Base-by-base conservation (phyloP, 164 flowering plant species). In the Kingdonia uniflora region DNA sequence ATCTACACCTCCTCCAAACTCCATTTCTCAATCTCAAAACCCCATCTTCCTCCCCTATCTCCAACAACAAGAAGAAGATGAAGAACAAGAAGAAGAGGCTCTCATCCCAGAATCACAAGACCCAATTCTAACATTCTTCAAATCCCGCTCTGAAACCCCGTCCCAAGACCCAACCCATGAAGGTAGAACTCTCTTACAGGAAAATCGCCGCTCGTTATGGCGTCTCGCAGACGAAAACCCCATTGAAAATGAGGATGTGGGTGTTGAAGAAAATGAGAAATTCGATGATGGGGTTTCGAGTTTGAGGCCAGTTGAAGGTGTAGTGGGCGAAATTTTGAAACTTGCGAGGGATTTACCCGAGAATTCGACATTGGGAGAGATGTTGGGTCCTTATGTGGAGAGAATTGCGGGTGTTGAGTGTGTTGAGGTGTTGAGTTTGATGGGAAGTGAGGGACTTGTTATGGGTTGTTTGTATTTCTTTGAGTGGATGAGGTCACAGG, bases 401-500 rank as follows among this genome's bases (percentile, higher is more conserved):
- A 74, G 62, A 45, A 58, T 91, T 14, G 60, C 72, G 2, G 78
- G 67, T 46, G 57, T 23, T 43, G 85, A 81, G 23, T 83, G 96
- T 49, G 59, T 74, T 64, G 74, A 80, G 58, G 68, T 79, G 60
- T 64, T 87, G 71, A 52, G 40, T n/a, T 26, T 73, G 62, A 52
- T 91, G 85, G 81, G 77, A 1, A 38, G 76, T 35, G 85, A 79
- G 35, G 85, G 86, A 52, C 62, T 79, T 26, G 20, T 73, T 39
- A 62, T 62, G 69, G 40, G 70, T 49, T 80, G 84, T 62, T 73
- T 85, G 78, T 78, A 85, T 63, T 83, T 91, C 42, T 81, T 62
- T 54, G 96, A 91, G 62, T 91, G 97, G 96, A 85, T 91, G 96
- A 57, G 89, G 11, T 51, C 69, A 72, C 87, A 83, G 62, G 91